Conservation (phyloP, 2,329 filamentous ascomycete genomes). For the Alternaria tenuissima region DNA sequence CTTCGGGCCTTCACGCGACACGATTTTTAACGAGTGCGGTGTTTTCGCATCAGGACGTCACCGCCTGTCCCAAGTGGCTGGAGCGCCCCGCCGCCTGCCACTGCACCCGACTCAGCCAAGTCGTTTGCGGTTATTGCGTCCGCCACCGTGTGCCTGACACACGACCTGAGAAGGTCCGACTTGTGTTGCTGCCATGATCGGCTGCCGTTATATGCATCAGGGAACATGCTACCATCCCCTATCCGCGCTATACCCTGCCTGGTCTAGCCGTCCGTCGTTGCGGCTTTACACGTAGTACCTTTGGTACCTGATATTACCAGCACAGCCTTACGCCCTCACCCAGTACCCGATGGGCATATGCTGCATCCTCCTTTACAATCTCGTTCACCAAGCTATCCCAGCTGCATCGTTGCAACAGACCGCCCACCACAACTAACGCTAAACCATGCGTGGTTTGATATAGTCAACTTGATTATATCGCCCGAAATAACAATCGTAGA, state of each 20-base stretch:
- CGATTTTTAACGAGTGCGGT: conserved; percentile 29
- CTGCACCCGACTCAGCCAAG: conserved; percentile 8
- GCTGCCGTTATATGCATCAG: conserved; percentile 2
- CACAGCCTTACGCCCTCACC: background rate
- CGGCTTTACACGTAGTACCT: background rate
- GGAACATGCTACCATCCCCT: background rate
- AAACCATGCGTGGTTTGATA: background rate
- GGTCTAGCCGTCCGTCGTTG: background rate
- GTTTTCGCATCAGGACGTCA: conserved; percentile 28
- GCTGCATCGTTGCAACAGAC: background rate
- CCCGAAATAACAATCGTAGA: background rate
- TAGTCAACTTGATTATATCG: background rate
- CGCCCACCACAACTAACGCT: background rate
- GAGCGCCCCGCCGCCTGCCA: conserved; percentile 14
- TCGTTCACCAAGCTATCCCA: background rate
- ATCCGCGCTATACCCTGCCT: background rate
- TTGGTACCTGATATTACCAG: conserved; percentile 1
- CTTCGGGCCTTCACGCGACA: conserved; percentile 26
- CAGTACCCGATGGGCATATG: background rate
- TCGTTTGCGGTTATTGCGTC: background rate
- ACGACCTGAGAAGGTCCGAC: conserved; percentile 1
- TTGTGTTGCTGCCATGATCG: conserved; percentile 1
- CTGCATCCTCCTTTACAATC: background rate
- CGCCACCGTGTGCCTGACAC: conserved; percentile 1
- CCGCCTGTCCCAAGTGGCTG: conserved; percentile 24